These are phyloP conservation scores for Olyra latifolia DNA, from an alignment of 176 grass and related monocot species.

Conservation along the genomic window DNA sequence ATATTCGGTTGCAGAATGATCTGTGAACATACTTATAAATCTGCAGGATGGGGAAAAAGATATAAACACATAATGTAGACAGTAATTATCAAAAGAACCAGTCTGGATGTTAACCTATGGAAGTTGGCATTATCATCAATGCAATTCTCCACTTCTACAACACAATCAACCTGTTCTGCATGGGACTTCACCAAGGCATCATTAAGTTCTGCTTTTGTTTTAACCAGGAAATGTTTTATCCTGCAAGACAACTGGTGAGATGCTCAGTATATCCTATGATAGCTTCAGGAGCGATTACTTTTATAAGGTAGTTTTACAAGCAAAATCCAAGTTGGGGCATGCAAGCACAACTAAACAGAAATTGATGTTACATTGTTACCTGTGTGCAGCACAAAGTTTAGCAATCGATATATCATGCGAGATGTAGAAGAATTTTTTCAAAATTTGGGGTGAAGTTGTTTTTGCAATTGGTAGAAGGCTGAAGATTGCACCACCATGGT, in stretches of 20 bases:
- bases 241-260: conserved; percentile 46
- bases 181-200: conserved; percentile 63
- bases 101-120: conserved; percentile 57
- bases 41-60: conserved; percentile 45
- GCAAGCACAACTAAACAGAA: conserved; percentile 15
- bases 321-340: conserved; percentile 14
- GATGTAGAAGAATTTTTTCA: conserved; percentile 91
- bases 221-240: conserved; percentile 79
- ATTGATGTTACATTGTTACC: conserved; percentile 65
- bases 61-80: conserved; percentile 1
- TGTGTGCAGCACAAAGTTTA: conserved; percentile 89
- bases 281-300: not conserved
- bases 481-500: conserved; percentile 98
- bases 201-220: conserved; percentile 80
- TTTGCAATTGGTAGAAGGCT: conserved; percentile 89
- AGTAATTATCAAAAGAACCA: conserved; percentile 16
- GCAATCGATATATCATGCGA: conserved; percentile 78
- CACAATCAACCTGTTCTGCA: conserved; percentile 55
- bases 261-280: conserved; percentile 9
- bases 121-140: conserved; percentile 78
- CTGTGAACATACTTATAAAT: conserved; percentile 50
- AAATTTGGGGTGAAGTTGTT: conserved; percentile 51
- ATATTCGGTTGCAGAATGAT: conserved; percentile 50
- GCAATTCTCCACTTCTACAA: conserved; percentile 74
- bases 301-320: conserved; percentile 19